Evolutionary conservation across 2,329 filamentous ascomycete genomes (phyloP).

Genomic region (Pseudogymnoascus sp.): DNA sequence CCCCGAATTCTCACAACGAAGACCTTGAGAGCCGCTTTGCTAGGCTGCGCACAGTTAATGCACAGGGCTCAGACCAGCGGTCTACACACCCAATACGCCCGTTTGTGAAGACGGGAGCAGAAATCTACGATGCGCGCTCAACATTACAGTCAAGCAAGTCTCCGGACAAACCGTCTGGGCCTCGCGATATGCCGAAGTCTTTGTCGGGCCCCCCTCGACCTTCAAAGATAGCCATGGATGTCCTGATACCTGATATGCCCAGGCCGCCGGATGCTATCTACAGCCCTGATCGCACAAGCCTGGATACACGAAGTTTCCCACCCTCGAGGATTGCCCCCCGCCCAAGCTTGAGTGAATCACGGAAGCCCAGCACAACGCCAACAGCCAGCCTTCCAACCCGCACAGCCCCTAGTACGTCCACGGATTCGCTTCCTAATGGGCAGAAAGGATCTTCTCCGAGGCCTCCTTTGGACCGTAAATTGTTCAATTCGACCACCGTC

Average conservation of each 20-base stretch:
- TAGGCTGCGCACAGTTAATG: slow-evolving; percentile 32
- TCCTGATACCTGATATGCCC: slow-evolving; percentile 26
- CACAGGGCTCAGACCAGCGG: not conserved
- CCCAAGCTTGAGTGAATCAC: not conserved
- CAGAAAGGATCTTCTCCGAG: not conserved
- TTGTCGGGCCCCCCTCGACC: slow-evolving; percentile 18
- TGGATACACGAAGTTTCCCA: not conserved
- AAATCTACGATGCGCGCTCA: not conserved
- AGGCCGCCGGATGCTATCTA: slow-evolving; percentile 31
- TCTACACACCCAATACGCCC: not conserved
- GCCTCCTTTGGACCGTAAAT: not conserved
- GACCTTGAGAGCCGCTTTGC: slow-evolving; percentile 52
- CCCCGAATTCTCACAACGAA: slow-evolving; percentile 28
- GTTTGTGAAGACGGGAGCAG: not conserved
- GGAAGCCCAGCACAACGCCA: not conserved
- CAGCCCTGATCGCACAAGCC: slow-evolving; percentile 24
- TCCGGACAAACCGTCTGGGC: slow-evolving; percentile 17
- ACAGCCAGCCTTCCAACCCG: not conserved
- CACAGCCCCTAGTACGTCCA: not conserved
- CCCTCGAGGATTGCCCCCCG: not conserved
- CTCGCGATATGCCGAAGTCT: slow-evolving; percentile 26
- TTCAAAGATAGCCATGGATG: slow-evolving; percentile 19
- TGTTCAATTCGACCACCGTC: slow-evolving; percentile 20
- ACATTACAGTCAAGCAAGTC: not conserved
- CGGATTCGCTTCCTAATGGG: not conserved